Evolutionary conservation across 495 filamentous ascomycete species (phyloP), one percentile per base, ranked within the genome.

Genomic region (Hypomontagnella monticulosa): DNA sequence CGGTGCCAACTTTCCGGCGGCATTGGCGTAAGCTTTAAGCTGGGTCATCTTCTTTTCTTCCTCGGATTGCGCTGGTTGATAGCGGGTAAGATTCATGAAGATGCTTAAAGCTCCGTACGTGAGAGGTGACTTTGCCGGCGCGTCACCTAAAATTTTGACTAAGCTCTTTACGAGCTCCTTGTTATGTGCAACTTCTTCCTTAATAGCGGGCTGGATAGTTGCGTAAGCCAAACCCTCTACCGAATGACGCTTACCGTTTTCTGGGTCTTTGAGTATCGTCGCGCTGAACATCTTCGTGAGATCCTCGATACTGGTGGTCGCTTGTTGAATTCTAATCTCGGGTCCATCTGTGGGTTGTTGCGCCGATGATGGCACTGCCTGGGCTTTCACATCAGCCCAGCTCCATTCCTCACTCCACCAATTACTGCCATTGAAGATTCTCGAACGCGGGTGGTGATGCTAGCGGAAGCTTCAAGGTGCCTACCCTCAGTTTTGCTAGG

Each of bases 141-240:
- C 82, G 5, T 85, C 77, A n/a, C 81, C 78, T 38, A 98, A 75
- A 1, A 82, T 82, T 44, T 83, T 79, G 30, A 96, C 80, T 1
- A 98, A 77, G 16, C 79, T 82, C 40, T 81, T 83, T 36, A 97
- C 72, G 47, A 97, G 89, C 7, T 72, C 60, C 10, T 78, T 73
- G 65, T 97, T 89, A 15, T 80, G 79, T 16, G 87, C 84, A 1
- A 99, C 80, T 38, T 87, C 81, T 67, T 98, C 91, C 71, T 95
- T 97, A 53, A 96, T 85, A 37, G 82, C 85, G 6, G 93, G 86
- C 68, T 91, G 90, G 15, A 97, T 81, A 4, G 93, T 95, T 4
- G 91, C 86, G 73, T 94, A 97, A 18, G 94, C 95, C 56, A 99
- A 80, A n/a, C 93, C 96, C 73, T 99, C 95, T 30, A 99, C 85